Evolutionary conservation across 495 filamentous ascomycete species (phyloP).

Genomic region (Aspergillus sclerotioniger): DNA sequence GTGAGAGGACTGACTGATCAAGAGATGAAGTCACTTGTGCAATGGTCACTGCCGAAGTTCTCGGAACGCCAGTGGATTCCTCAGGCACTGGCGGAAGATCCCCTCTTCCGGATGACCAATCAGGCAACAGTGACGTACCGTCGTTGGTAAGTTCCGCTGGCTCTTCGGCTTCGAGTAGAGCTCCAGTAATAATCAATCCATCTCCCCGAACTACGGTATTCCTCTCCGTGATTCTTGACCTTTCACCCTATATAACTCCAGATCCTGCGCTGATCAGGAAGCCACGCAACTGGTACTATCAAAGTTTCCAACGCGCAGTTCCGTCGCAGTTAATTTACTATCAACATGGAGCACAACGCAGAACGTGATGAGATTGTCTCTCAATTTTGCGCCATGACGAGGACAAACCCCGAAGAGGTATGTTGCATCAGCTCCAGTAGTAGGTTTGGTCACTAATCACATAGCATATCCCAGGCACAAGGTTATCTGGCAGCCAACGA

Average conservation of each 20-base stretch:
- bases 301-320: not conserved
- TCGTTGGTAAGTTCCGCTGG: constrained; percentile 19
- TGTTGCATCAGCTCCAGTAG: constrained; percentile 8
- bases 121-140: constrained; percentile 46
- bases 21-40: not conserved
- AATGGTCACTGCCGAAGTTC: not conserved
- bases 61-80: not conserved
- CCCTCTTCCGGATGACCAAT: constrained; percentile 44
- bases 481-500: constrained; percentile 63
- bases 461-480: constrained; percentile 48
- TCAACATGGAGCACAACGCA: constrained; percentile 53
- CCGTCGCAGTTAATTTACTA: not conserved
- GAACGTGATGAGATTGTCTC: constrained; percentile 68
- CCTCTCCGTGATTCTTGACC: no score
- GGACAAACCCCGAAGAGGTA: constrained; percentile 63
- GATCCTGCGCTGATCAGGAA: not conserved
- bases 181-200: constrained; percentile 12
- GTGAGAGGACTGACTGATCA: no score
- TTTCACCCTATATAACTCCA: not conserved
- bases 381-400: constrained; percentile 72
- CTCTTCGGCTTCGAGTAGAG: constrained; percentile 19
- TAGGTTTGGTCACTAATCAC: constrained; percentile 4
- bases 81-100: constrained; percentile 31
- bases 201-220: not conserved
- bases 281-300: not conserved